Percentiles rank a stretch among this genome's conserved stretches.
phyloP scores from a whole-genome alignment of 2,329 filamentous ascomycete species.

The Fusarium nurragi region DNA sequence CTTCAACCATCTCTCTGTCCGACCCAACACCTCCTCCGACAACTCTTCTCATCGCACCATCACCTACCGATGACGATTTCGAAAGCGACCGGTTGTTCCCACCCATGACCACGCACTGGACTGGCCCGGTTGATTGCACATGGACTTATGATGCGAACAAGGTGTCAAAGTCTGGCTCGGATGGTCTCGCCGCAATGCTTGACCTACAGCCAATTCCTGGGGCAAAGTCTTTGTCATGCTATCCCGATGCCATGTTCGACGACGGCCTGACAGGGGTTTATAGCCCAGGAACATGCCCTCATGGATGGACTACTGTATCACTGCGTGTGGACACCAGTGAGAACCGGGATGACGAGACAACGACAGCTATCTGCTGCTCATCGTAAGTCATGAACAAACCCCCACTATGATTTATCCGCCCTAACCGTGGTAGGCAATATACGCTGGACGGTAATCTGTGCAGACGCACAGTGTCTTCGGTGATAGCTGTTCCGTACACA shows the following conservation, averaged over 20 bases:
- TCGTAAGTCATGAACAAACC: slow-evolving; percentile 48
- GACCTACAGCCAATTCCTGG: slow-evolving; percentile 51
- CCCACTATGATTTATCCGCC: background rate
- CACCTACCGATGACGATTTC: slow-evolving; percentile 35
- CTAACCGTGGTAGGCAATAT: slow-evolving; percentile 48
- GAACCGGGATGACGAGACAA: slow-evolving; percentile 46
- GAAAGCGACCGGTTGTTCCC: slow-evolving; percentile 43
- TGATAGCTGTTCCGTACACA: slow-evolving; percentile 50
- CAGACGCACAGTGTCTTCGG: slow-evolving; percentile 49
- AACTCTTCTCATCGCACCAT: slow-evolving; percentile 22
- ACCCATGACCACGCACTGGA: slow-evolving; percentile 53
- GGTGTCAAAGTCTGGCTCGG: slow-evolving; percentile 33
- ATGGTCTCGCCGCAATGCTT: slow-evolving; percentile 50
- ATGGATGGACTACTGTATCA: slow-evolving; percentile 53
- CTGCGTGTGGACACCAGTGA: slow-evolving; percentile 46
- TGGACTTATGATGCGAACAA: slow-evolving; percentile 52
- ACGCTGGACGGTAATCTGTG: slow-evolving; percentile 48
- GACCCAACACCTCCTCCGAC: slow-evolving; percentile 28
- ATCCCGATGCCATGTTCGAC: slow-evolving; percentile 54
- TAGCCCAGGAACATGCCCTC: slow-evolving; percentile 53
- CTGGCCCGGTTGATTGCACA: slow-evolving; percentile 49
- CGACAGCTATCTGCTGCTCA: slow-evolving; percentile 54
- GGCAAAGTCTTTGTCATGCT: slow-evolving; percentile 53
- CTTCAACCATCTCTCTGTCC: slow-evolving; percentile 25
- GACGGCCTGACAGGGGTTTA: slow-evolving; percentile 51